A percentile compares a stretch with the other conserved stretches of the same genome.
These are phyloP conservation scores for Pholiota adiposa DNA, from an alignment of 1,284 basidiomycete genomes.

Conservation along the genomic window DNA sequence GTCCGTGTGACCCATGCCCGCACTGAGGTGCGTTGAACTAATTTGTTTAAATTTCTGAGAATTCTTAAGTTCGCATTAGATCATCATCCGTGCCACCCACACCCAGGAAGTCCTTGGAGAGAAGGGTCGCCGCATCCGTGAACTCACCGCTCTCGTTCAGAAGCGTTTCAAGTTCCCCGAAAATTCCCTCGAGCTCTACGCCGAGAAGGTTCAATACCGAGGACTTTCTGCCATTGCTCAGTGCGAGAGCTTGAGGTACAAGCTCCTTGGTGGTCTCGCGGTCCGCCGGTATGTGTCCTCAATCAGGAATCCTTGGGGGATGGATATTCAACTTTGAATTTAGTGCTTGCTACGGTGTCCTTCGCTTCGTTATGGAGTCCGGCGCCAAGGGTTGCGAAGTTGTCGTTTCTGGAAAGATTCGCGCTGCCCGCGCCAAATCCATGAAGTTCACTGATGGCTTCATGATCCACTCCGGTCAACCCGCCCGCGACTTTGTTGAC, in stretches of 20 bases:
- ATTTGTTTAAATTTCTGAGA: background rate
- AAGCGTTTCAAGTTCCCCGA: conserved; percentile 99
- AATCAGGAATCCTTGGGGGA: background rate
- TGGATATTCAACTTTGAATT: conserved; percentile 5
- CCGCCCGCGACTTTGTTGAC: conserved; percentile 96
- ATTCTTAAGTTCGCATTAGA: conserved; percentile 48
- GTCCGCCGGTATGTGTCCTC: conserved; percentile 81
- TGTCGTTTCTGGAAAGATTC: conserved; percentile 99
- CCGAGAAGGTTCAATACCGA: conserved; percentile 99
- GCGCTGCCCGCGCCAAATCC: conserved; percentile 99
- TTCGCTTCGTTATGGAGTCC: conserved; percentile 99
- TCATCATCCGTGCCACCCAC: conserved; percentile 99
- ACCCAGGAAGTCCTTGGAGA: conserved; percentile 99
- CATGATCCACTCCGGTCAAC: conserved; percentile 99
- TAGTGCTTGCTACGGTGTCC: conserved; percentile 99
- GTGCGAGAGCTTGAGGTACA: conserved; percentile 99
- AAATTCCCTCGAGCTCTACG: conserved; percentile 98
- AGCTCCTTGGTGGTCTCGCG: conserved; percentile 98
- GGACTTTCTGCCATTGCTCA: conserved; percentile 99
- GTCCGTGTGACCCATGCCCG: conserved; percentile 99
- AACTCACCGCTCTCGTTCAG: conserved; percentile 97
- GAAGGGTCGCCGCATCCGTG: conserved; percentile 99
- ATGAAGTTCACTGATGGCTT: conserved; percentile 99
- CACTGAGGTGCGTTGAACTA: conserved; percentile 75
- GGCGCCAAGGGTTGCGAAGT: conserved; percentile 99